Conservation (phyloP, 805 yeast species). For the Starmerella potacharoeniae region DNA sequence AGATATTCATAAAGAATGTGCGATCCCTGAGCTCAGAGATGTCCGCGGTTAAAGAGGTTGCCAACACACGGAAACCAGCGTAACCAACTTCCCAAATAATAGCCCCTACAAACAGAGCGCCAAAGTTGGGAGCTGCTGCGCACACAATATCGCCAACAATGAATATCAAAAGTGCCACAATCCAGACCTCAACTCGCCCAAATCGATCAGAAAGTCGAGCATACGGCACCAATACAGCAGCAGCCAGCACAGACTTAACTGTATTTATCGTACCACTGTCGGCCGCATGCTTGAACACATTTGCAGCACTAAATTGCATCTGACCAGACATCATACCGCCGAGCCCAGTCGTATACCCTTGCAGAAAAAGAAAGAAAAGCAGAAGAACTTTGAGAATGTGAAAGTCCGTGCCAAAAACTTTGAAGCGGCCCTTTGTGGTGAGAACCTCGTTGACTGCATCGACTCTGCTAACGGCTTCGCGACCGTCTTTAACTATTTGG, state of each 20-base stretch:
- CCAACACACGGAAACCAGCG: slow-evolving; percentile 48
- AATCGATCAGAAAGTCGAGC: slow-evolving; percentile 55
- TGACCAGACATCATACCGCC: slow-evolving; percentile 48
- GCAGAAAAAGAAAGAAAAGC: slow-evolving; percentile 41
- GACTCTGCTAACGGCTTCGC: neutral
- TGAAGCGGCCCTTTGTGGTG: neutral
- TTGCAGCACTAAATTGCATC: slow-evolving; percentile 47
- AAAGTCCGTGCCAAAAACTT: neutral
- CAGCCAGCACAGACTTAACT: slow-evolving; percentile 43
- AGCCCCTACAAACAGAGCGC: slow-evolving; percentile 53
- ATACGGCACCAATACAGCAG: slow-evolving; percentile 52
- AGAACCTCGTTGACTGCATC: slow-evolving; percentile 3
- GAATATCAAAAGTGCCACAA: slow-evolving; percentile 42
- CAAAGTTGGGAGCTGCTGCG: slow-evolving; percentile 47
- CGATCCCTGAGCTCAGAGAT: slow-evolving; percentile 61
- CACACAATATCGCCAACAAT: slow-evolving; percentile 53
- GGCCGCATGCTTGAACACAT: slow-evolving; percentile 43
- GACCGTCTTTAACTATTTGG: no score
- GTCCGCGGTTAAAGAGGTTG: slow-evolving; percentile 53
- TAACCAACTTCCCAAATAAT: slow-evolving; percentile 47
- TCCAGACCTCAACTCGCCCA: slow-evolving; percentile 48
- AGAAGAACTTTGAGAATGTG: slow-evolving; percentile 19
- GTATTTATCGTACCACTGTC: slow-evolving; percentile 48
- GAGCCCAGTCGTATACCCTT: slow-evolving; percentile 49
- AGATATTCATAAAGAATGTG: slow-evolving; percentile 49